phyloP scores from a whole-genome alignment of 768 basidiomycete genomes.

The Rhodotorula taiwanensis region DNA sequence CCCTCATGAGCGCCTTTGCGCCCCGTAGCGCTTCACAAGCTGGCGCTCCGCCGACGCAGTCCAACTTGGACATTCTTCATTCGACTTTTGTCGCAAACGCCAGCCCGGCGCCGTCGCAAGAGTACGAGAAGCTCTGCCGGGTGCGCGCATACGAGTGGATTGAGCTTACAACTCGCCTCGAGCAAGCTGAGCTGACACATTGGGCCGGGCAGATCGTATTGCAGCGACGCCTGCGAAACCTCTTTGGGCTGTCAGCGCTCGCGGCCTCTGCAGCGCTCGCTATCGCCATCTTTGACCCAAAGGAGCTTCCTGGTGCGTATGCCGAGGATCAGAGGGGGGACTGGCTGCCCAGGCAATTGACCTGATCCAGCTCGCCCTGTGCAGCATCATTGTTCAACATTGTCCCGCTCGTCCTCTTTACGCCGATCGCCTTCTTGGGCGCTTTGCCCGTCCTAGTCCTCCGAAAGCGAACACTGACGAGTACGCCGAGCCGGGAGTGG shows the following conservation, averaged over 20 bases:
- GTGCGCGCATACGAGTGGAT: background rate
- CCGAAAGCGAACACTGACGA: slow-evolving; percentile 30
- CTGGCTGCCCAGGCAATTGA: too few species aligned
- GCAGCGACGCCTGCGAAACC: slow-evolving; percentile 13
- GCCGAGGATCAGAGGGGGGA: too few species aligned
- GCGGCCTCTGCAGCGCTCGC: slow-evolving; percentile 3
- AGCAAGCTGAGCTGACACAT: too few species aligned
- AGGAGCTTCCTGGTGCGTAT: slow-evolving; percentile 12
- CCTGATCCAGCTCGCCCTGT: too few species aligned
- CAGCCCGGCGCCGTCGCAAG: background rate
- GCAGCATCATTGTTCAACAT: slow-evolving; percentile 30
- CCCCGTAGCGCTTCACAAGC: background rate
- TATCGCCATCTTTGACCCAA: slow-evolving; percentile 19
- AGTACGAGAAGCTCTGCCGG: slow-evolving; percentile 16
- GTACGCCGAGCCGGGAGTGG: background rate
- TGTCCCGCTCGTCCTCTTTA: slow-evolving; percentile 14
- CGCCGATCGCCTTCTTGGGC: slow-evolving; percentile 20
- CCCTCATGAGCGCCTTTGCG: slow-evolving; percentile 8
- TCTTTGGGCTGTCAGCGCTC: slow-evolving; percentile 10
- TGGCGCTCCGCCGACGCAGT: background rate
- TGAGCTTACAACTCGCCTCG: too few species aligned
- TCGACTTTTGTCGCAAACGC: background rate
- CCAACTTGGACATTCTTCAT: background rate
- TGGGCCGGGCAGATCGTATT: slow-evolving; percentile 22
- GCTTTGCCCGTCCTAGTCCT: slow-evolving; percentile 27